Percentiles rank a stretch among this genome's conserved stretches.
Evolutionary conservation across 345 rosid species (phyloP).

Genomic region (Tarenaya hassleriana): DNA sequence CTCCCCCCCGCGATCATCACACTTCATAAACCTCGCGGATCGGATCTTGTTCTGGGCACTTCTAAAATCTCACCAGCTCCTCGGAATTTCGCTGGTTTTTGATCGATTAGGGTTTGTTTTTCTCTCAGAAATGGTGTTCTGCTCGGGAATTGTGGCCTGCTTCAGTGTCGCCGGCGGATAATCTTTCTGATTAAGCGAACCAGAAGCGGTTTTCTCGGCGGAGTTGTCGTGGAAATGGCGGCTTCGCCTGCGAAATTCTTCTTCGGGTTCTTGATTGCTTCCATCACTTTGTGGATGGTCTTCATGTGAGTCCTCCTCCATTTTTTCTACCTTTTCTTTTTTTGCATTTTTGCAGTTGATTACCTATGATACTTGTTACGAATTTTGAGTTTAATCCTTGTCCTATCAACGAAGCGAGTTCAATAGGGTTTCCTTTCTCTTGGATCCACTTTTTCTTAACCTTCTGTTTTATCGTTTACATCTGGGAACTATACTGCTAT

Average conservation of each 20-base stretch:
- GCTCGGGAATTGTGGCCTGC: slow-evolving; percentile 25
- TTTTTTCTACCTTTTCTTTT: background rate
- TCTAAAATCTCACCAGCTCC: slow-evolving; percentile 9
- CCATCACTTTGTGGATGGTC: slow-evolving; percentile 72
- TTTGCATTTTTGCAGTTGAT: background rate
- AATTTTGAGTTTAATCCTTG: background rate
- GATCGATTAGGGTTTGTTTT: slow-evolving; percentile 25
- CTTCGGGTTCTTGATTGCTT: slow-evolving; percentile 70
- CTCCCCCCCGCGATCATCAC: slow-evolving; percentile 46
- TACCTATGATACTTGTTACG: background rate
- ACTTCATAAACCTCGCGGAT: slow-evolving; percentile 41
- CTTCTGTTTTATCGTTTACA: background rate
- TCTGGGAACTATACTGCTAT: background rate
- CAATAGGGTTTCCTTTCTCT: background rate
- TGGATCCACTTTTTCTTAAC: slow-evolving; percentile 3
- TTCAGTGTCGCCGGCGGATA: slow-evolving; percentile 18
- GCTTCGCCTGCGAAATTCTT: slow-evolving; percentile 93
- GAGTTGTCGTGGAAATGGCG: slow-evolving; percentile 42
- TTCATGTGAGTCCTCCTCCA: slow-evolving; percentile 57
- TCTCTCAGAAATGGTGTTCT: slow-evolving; percentile 27
- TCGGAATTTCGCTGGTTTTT: slow-evolving; percentile 26
- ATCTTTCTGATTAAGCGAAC: slow-evolving; percentile 24
- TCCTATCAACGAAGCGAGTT: background rate
- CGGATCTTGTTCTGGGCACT: slow-evolving; percentile 44
- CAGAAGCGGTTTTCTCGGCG: slow-evolving; percentile 13